Conservation (phyloP, 768 basidiomycete genomes). For the Neoboletus brunneissimus region DNA sequence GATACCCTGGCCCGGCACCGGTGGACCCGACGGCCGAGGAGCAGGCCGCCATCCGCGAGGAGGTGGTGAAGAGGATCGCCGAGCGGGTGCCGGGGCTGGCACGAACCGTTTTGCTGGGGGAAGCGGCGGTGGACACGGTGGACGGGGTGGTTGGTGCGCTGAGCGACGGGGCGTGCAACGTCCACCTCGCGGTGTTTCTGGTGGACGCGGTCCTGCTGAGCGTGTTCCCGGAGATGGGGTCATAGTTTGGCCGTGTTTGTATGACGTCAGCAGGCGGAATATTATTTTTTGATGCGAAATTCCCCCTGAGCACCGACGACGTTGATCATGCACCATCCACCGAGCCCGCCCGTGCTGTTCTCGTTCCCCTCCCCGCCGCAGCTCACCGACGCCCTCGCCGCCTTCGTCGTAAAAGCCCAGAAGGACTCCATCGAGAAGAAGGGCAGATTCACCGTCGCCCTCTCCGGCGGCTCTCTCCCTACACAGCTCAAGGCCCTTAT, state of each 20-base stretch:
- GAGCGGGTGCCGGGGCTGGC: constrained; percentile 37
- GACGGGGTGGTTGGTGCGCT: constrained; percentile 59
- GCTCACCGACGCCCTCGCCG: constrained; percentile 67
- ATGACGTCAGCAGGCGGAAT: constrained; percentile 21
- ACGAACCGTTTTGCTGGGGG: constrained; percentile 40
- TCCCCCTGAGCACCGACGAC: constrained; percentile 19
- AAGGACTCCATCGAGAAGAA: constrained; percentile 86
- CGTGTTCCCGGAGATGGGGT: constrained; percentile 74
- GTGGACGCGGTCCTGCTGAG: constrained; percentile 69
- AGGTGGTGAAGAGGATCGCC: constrained; percentile 39
- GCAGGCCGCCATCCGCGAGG: constrained; percentile 52
- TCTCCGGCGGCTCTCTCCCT: constrained; percentile 92
- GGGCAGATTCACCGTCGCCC: constrained; percentile 86
- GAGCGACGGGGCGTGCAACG: constrained; percentile 65
- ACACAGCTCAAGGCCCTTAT: constrained; percentile 74
- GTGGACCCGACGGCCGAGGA: constrained; percentile 77
- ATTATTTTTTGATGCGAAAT: background rate
- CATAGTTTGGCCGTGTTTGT: constrained; percentile 26
- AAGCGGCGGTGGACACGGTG: constrained; percentile 43
- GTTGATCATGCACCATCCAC: constrained; percentile 44
- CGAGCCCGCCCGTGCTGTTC: constrained; percentile 66
- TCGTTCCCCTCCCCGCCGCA: constrained; percentile 57
- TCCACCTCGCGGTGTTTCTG: constrained; percentile 70
- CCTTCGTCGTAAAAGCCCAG: constrained; percentile 84
- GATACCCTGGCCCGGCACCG: constrained; percentile 75